Base-by-base conservation (phyloP, 495 filamentous ascomycete species). In the Aspergillus saccharolyticus region DNA sequence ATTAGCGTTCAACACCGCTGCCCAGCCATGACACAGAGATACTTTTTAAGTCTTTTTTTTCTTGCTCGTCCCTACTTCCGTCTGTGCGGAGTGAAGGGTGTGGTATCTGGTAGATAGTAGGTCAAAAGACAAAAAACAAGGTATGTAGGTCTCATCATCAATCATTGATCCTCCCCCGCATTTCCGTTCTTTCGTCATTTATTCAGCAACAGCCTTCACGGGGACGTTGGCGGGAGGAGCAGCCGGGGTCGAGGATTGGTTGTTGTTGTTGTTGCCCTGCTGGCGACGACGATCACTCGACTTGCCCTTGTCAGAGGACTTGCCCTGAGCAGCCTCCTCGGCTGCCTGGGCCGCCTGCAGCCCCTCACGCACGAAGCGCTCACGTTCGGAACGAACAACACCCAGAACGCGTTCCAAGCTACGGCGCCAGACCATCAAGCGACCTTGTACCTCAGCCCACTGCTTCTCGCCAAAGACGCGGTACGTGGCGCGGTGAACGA, bases 401-500 rank as follows among this genome's bases (percentile, higher is more conserved):
- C 70, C 78, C 59, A 93, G 73, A 20, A 98, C 91, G 45, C 81
- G 80, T 63, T 81, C 80, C 59, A 97, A 72, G 56, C 87, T 89
- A 47, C 79, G 75, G 76, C 88, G 87, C 92, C 91, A 97, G 66
- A 88, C 88, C 73, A 96, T 91, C 65, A 99, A 74, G 43, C 91
- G 81, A 30, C 85, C 85, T 62, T 89, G 90, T 19, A 99, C 85
- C 78, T 97, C 91, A 52, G 86, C 84, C 95, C 95, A 99, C 77
- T 99, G 94, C 80, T 92, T 95, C 82, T 96, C 89, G 56, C 90
- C 90, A 65, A 99, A 97, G 22, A 96, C 93, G 25, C 94, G 83
- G 80, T 97, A 96, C 55, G 90, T 95, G 60, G 89, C 89, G 58
- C 91, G 82, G 77, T 99, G 94, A 44, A 99, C 89, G 15, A 96